Evolutionary conservation across 2,329 filamentous ascomycete genomes (phyloP), one percentile per base, ranked within the genome.

Genomic region (Xylariomycetidae sp.): DNA sequence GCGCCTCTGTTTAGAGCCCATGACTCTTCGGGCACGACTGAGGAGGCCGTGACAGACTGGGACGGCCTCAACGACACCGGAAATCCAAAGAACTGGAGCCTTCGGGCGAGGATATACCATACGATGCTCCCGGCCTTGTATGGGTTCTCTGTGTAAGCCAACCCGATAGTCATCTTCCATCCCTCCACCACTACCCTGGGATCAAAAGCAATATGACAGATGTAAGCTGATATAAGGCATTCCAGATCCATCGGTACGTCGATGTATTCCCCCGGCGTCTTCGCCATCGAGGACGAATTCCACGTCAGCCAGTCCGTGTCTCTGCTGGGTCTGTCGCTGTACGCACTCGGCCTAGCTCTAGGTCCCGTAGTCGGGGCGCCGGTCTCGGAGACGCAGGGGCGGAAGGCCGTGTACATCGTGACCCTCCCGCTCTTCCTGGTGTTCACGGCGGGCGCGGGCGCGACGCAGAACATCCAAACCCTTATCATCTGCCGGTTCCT

Each of bases 351-450:
- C 1, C 62, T 82, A 2, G 72, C 60, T 4, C 59, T 78, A 16
- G 77, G 76, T 0, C 77, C 78, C 8, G 56, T 79, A 31, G 42
- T 77, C n/a, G 70, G 70, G 10, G 73, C 74, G 0, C 76, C 75
- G 0, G 46, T 79, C 1, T 75, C 68, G 35, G 77, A 81, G 47
- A 68, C 63, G 0, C 54, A 70, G 20, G 77, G 77, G 4, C 61
- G 77, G 2, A 60, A 65, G 14, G 58, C 66, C 3, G 63, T 78
- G 16, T 79, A 76, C 49, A 35, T 67, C 1, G 43, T 59, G 3
- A 61, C 60, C 1, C 49, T 68, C 2, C 67, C 69, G 0, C 47
- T 74, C 0, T 71, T 68, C 9, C 61, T 65, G 5, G 46, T 76
- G 0, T 80, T 79, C 47, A 73, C 67, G 0, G 48, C 78, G 1